Base-by-base conservation (phyloP, 352 stramenopile genomes). In the Pythium brassicae region DNA sequence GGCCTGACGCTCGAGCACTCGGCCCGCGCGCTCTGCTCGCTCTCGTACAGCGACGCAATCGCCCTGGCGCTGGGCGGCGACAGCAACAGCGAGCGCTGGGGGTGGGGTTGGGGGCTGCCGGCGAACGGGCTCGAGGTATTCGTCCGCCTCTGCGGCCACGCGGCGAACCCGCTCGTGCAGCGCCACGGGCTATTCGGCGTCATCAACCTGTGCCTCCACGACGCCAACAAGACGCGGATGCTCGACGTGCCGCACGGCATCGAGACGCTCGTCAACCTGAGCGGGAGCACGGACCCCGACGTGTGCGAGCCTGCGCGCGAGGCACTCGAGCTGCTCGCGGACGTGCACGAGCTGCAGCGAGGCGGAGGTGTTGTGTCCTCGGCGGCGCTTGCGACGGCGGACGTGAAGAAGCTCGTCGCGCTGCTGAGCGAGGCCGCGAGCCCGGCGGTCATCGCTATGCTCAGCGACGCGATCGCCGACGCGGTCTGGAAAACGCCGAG, bases 191-290 rank as follows among this genome's bases (percentile, higher is more conserved):
- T 89, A 47, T 88, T 80, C 20, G 85, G 81, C 2, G 47, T 95
- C 47, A 80, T 89, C 61, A 96, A 95, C 59, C 70, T 96, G 58
- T 84, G 76, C 53, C 74, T 95, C 25, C 82, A 93, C 69, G 87
- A 96, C 53, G 53, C 62, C 34, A 89, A 95, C 71, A 96, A 96
- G 71, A 74, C 71, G 0, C 60, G 55, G 37, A 69, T 96, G 49
- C 73, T 95, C 1, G 69, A 86, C 42, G 67, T 92, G 2, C 67
- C 79, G n/a, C 69, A 78, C 34, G 87, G 73, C 1, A 73, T 96
- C 20, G 87, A 95, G 65, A 85, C 76, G 35, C 69, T 94, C 9
- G 86, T 92, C 8, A 85, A 80, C 22, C 66, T 95, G 27, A 89
- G 79, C 43, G 87, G 80, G 19, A 68, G 69, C 37, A 74, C 71